Percentiles rank a stretch among this genome's conserved stretches.
Conservation (phyloP, 2,329 filamentous ascomycete species). For the Diaporthe sp. region DNA sequence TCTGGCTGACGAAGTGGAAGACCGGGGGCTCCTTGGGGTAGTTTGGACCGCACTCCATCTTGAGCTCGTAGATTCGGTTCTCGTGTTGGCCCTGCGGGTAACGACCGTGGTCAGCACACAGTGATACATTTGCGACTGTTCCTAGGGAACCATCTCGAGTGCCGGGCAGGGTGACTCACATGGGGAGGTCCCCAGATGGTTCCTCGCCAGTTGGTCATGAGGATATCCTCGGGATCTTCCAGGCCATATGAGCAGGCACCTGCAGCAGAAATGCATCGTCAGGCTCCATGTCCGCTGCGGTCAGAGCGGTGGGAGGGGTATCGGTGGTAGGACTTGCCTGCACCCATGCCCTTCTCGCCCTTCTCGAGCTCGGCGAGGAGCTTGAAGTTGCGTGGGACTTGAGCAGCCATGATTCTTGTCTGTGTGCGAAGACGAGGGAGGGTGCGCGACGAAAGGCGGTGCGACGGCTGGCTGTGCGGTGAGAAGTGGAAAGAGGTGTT, state of each 20-base stretch:
- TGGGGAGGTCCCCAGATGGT: constrained; percentile 97
- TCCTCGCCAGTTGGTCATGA: constrained; percentile 99
- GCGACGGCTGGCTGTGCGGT: constrained; percentile 2
- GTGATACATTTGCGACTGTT: constrained; percentile 15
- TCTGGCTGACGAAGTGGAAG: constrained; percentile 92
- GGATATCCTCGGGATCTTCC: constrained; percentile 91
- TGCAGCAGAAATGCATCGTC: constrained; percentile 51
- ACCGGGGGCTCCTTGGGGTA: constrained; percentile 93
- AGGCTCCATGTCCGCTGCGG: constrained; percentile 17
- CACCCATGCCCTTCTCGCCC: constrained; percentile 96
- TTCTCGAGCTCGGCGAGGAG: constrained; percentile 98
- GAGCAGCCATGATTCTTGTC: constrained; percentile 49
- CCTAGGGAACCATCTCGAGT: constrained; percentile 33
- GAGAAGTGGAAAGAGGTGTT: not conserved
- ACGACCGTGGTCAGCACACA: constrained; percentile 17
- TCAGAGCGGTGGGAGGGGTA: not conserved
- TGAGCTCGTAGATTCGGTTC: constrained; percentile 98
- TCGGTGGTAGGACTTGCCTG: constrained; percentile 68
- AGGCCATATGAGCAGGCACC: constrained; percentile 98
- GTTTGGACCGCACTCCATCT: constrained; percentile 91
- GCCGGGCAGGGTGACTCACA: constrained; percentile 61
- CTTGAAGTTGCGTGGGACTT: constrained; percentile 95
- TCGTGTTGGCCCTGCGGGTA: constrained; percentile 83
- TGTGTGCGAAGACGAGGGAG: not conserved
- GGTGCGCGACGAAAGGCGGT: not conserved